phyloP scores from a whole-genome alignment of 306 rosid genomes.

The Parietaria judaica region DNA sequence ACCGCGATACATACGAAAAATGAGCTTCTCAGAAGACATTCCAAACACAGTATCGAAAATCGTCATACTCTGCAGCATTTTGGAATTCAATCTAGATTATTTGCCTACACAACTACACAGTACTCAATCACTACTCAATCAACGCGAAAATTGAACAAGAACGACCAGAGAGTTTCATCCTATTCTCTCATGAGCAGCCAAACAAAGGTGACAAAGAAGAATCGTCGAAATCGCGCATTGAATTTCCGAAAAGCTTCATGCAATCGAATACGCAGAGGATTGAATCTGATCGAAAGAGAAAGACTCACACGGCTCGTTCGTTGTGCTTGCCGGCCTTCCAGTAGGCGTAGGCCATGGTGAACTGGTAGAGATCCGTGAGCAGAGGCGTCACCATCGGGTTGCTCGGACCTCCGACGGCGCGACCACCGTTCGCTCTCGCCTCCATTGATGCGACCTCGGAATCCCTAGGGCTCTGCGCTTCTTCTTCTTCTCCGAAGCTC shows the following conservation, averaged over 20 bases:
- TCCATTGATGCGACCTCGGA: conserved; percentile 17
- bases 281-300: background rate
- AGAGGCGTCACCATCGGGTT: conserved; percentile 97
- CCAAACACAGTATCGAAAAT: too few species aligned
- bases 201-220: too few species aligned
- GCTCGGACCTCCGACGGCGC: conserved; percentile 51
- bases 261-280: conserved; percentile 15
- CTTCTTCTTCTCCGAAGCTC: background rate
- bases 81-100: too few species aligned
- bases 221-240: too few species aligned
- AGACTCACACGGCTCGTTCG: conserved; percentile 87
- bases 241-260: too few species aligned
- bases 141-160: too few species aligned
- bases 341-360: conserved; percentile 98
- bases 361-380: conserved; percentile 95
- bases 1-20: background rate
- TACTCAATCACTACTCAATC: too few species aligned
- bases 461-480: conserved; percentile 19
- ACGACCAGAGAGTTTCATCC: too few species aligned
- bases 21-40: too few species aligned
- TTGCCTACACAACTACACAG: too few species aligned
- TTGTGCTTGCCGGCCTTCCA: conserved; percentile 98
- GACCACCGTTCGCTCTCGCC: conserved; percentile 50
- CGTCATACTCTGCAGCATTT: too few species aligned
- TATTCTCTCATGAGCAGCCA: too few species aligned